Conservation (phyloP, 257 asterid species). For the Capsicum baccatum region DNA sequence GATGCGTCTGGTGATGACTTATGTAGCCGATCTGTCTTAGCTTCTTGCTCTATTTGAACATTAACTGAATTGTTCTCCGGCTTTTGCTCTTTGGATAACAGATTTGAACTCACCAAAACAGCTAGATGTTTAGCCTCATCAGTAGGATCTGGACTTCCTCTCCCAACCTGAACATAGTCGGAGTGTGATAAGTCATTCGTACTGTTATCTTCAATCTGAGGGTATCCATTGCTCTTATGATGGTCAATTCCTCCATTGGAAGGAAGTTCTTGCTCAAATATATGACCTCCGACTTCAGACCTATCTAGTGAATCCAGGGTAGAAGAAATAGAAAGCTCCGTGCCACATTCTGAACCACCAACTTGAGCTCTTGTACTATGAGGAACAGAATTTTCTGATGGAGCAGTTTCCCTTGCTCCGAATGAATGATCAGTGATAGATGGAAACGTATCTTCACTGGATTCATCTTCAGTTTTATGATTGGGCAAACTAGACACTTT, state of each 20-base stretch:
- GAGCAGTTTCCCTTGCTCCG: constrained; percentile 47
- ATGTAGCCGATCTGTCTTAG: constrained; percentile 33
- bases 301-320: constrained; percentile 87
- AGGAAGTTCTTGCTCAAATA: constrained; percentile 48
- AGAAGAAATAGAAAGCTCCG: constrained; percentile 81
- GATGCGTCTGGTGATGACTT: constrained; percentile 75
- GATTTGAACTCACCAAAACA: too few relatives aligned
- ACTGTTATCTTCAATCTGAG: constrained; percentile 46
- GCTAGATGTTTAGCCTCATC: too few relatives aligned
- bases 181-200: constrained; percentile 30
- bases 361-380: constrained; percentile 49
- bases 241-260: constrained; percentile 40
- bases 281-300: constrained; percentile 56
- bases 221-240: constrained; percentile 40
- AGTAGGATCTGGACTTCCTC: too few relatives aligned
- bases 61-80: too few relatives aligned
- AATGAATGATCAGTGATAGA: constrained; percentile 44
- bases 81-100: too few relatives aligned
- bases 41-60: too few relatives aligned
- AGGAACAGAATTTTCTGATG: constrained; percentile 47
- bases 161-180: too few relatives aligned
- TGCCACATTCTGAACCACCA: constrained; percentile 85
- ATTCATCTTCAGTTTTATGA: too few relatives aligned
- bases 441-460: too few relatives aligned
- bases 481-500: constrained; percentile 45